Conservation (phyloP, 1,284 basidiomycete genomes). For the Sporisorium scitamineum region DNA sequence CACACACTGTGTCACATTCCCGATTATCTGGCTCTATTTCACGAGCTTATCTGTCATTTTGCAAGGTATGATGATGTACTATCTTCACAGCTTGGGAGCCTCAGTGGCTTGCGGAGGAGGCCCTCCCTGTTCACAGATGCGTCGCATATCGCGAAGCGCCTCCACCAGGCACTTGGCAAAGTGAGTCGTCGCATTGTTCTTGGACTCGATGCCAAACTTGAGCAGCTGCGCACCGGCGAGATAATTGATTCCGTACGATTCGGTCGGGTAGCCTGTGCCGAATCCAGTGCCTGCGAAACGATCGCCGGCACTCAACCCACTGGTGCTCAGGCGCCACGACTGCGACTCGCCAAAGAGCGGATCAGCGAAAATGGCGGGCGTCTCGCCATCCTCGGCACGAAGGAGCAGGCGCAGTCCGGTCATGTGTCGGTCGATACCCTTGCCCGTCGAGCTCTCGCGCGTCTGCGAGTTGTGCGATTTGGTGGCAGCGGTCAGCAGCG, state of each 20-base stretch:
- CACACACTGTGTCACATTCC: neutral
- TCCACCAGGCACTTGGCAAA: conserved; percentile 80
- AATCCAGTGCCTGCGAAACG: conserved; percentile 90
- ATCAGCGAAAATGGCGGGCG: conserved; percentile 72
- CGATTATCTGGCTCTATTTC: neutral
- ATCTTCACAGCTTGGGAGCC: conserved; percentile 47
- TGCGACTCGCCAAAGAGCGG: conserved; percentile 81
- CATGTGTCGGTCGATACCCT: conserved; percentile 90
- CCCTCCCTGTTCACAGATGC: conserved; percentile 72
- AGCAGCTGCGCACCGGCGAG: conserved; percentile 82
- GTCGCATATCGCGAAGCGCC: conserved; percentile 80
- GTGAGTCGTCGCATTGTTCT: conserved; percentile 80
- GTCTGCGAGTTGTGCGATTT: conserved; percentile 81
- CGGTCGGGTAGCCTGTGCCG: conserved; percentile 67
- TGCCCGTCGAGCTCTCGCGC: conserved; percentile 82
- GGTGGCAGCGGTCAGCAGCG: conserved; percentile 78
- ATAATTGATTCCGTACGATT: conserved; percentile 71
- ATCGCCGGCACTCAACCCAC: conserved; percentile 86
- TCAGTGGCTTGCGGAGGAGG: conserved; percentile 44
- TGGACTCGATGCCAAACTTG: conserved; percentile 96
- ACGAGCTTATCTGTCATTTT: neutral
- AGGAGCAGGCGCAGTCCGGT: conserved; percentile 79
- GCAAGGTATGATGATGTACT: neutral
- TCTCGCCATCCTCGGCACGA: conserved; percentile 56
- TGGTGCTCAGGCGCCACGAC: conserved; percentile 92